Percentiles rank a stretch among this genome's conserved stretches.
Evolutionary conservation across 257 asterid genomes (phyloP).

Genomic region (Mitragyna speciosa): DNA sequence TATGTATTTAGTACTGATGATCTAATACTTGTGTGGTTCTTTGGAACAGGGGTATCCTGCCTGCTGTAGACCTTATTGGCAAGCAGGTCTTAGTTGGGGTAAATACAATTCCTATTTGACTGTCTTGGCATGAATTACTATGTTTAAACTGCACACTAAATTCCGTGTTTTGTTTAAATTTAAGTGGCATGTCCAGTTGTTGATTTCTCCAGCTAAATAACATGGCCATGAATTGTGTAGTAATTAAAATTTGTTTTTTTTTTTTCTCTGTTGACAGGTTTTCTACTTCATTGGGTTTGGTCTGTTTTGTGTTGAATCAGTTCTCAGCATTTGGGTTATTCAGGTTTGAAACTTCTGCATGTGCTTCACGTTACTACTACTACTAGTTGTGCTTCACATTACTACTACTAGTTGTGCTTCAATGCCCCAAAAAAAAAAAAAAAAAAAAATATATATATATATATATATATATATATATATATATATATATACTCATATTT

Average conservation of each 20-base stretch:
- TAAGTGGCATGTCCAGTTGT: too few species aligned
- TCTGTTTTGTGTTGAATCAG: conserved; percentile 82
- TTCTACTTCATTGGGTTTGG: conserved; percentile 97
- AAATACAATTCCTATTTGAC: conserved; percentile 29
- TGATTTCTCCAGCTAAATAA: background rate
- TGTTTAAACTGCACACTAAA: background rate
- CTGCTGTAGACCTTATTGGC: conserved; percentile 89
- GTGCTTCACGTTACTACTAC: background rate
- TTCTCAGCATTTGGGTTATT: conserved; percentile 92
- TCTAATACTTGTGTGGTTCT: conserved; percentile 9
- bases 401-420: background rate
- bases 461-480: background rate
- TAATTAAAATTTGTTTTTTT: background rate
- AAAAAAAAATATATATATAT: background rate
- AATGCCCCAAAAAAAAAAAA: background rate
- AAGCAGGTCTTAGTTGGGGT: conserved; percentile 82
- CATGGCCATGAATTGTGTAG: too few species aligned
- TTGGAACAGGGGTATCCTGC: conserved; percentile 82
- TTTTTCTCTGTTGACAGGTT: conserved; percentile 40
- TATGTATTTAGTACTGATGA: conserved; percentile 33
- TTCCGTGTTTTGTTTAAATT: background rate
- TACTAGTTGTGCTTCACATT: background rate
- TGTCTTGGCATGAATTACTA: background rate
- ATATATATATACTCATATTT: background rate
- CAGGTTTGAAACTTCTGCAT: conserved; percentile 47